These are phyloP conservation scores for Peronospora farinosa DNA, from an alignment of 352 stramenopile genomes.

Conservation along the genomic window DNA sequence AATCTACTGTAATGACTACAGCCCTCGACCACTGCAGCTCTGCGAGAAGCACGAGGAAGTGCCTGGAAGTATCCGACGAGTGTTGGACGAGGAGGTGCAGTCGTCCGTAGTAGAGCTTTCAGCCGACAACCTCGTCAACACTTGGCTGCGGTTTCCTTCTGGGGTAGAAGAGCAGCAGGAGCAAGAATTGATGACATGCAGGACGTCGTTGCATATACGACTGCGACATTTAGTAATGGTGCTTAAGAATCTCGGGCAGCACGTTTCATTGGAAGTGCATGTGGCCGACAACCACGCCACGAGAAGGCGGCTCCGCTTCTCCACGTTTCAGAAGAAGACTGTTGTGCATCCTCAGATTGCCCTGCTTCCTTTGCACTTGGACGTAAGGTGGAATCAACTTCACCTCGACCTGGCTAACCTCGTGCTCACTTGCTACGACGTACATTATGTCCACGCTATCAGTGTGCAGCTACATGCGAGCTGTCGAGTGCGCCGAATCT, in stretches of 20 bases:
- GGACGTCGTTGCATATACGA: slow-evolving; percentile 41
- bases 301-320: slow-evolving; percentile 40
- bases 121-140: slow-evolving; percentile 29
- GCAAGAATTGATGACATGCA: not conserved
- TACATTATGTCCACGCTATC: slow-evolving; percentile 33
- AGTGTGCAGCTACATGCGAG: slow-evolving; percentile 49
- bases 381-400: slow-evolving; percentile 55
- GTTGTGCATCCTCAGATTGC: slow-evolving; percentile 34
- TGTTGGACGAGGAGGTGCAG: slow-evolving; percentile 55
- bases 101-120: slow-evolving; percentile 49
- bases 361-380: slow-evolving; percentile 38
- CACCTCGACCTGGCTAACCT: slow-evolving; percentile 43
- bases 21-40: slow-evolving; percentile 46
- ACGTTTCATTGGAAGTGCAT: slow-evolving; percentile 48
- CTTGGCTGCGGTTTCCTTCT: slow-evolving; percentile 46
- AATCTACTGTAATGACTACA: slow-evolving; percentile 10
- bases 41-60: slow-evolving; percentile 47
- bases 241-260: slow-evolving; percentile 35
- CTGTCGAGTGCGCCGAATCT: slow-evolving; percentile 53
- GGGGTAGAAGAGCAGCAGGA: slow-evolving; percentile 8
- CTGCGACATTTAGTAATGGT: slow-evolving; percentile 43
- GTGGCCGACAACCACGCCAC: slow-evolving; percentile 29
- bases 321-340: slow-evolving; percentile 44
- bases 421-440: slow-evolving; percentile 37
- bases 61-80: slow-evolving; percentile 30